A percentile compares a stretch with the other conserved stretches of the same genome.
These are phyloP conservation scores for Pseudoneurospora amorphoporcata DNA, from an alignment of 495 filamentous ascomycete genomes.

Conservation along the genomic window DNA sequence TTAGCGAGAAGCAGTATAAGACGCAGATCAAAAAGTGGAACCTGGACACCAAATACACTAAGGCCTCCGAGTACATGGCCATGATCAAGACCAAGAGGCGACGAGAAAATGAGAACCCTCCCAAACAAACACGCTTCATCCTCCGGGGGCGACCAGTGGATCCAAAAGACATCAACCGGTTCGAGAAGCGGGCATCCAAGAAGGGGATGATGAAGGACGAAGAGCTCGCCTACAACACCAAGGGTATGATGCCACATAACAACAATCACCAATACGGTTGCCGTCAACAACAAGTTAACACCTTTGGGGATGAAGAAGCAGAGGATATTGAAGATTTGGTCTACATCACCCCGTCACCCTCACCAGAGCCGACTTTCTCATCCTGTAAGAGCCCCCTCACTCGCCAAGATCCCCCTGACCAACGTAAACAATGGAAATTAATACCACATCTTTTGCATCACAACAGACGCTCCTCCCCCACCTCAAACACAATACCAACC, in stretches of 20 bases:
- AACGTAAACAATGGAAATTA: background rate
- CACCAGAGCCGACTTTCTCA: constrained; percentile 1
- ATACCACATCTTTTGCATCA: too few relatives aligned
- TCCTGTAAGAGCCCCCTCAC: constrained; percentile 4
- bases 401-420: background rate
- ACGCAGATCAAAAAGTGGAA: constrained; percentile 31
- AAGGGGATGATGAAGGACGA: constrained; percentile 18
- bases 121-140: constrained; percentile 22
- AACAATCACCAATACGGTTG: background rate
- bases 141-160: constrained; percentile 23
- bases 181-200: constrained; percentile 25
- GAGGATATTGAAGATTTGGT: constrained; percentile 18
- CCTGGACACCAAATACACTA: constrained; percentile 31
- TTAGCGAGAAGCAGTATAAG: constrained; percentile 29
- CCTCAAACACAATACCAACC: background rate
- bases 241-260: background rate
- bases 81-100: constrained; percentile 25
- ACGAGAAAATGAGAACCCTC: constrained; percentile 16
- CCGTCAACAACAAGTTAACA: background rate
- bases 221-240: constrained; percentile 3
- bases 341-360: constrained; percentile 17
- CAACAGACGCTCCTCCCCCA: background rate
- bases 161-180: constrained; percentile 25
- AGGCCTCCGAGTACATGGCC: constrained; percentile 27
- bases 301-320: background rate